A percentile compares a stretch with the other conserved stretches of the same genome.
Evolutionary conservation across 768 basidiomycete genomes (phyloP).

Genomic region (Leucosporidium scottii): DNA sequence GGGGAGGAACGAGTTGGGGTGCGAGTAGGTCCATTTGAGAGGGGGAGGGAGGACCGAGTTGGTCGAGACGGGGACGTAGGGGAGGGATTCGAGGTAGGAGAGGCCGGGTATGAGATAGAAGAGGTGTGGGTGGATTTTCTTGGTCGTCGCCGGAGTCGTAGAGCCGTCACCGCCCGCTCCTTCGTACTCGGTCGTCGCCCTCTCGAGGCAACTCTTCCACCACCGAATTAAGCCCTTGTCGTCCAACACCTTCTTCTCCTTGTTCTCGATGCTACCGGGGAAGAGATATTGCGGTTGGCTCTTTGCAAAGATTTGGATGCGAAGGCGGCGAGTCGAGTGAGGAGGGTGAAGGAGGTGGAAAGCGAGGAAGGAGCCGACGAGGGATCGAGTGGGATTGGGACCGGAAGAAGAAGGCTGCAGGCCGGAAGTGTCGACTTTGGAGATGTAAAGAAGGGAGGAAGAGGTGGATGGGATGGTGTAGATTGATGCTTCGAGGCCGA

Average conservation of each 20-base stretch:
- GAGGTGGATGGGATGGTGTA: conserved; percentile 66
- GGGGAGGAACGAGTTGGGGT: conserved; percentile 53
- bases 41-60: conserved; percentile 23
- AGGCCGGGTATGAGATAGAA: conserved; percentile 56
- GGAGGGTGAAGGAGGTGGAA: conserved; percentile 32
- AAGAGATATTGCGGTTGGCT: conserved; percentile 90
- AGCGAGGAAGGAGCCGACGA: conserved; percentile 61
- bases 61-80: conserved; percentile 49
- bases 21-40: conserved; percentile 63
- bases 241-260: conserved; percentile 61
- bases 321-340: conserved; percentile 47
- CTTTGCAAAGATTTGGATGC: conserved; percentile 84
- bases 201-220: conserved; percentile 75
- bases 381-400: conserved; percentile 54
- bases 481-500: conserved; percentile 69
- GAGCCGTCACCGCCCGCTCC: conserved; percentile 38
- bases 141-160: not conserved
- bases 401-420: conserved; percentile 43
- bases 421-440: conserved; percentile 90
- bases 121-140: not conserved
- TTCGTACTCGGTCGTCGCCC: conserved; percentile 46
- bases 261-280: conserved; percentile 66
- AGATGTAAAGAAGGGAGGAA: conserved; percentile 73
- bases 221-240: conserved; percentile 78
- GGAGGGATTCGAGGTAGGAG: conserved; percentile 58